Evolutionary conservation across 2,329 filamentous ascomycete genomes (phyloP), one percentile per base, ranked within the genome.

Genomic region (Cordyceps cateniannulata): DNA sequence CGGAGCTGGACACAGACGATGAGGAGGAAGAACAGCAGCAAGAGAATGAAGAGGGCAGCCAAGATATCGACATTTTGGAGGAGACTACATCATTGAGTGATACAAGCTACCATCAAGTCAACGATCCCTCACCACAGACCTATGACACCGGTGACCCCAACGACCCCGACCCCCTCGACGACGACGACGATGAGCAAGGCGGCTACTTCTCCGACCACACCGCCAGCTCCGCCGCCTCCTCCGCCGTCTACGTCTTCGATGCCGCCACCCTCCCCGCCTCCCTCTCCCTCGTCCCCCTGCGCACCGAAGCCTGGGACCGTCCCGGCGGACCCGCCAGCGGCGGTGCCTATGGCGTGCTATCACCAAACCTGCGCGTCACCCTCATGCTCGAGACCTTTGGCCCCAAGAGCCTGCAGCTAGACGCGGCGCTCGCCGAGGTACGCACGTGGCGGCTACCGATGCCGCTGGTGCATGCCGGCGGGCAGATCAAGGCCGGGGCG

Each of bases 321-420:
- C 32, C 32, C 5, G 32, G 10, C 27, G 27, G 27, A n/a, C n/a
- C n/a, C n/a, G n/a, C n/a, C 27, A 8, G 42, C n/a, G 27, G 5
- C 44, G 27, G 12, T 45, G 45, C 55, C 12, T 58, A 50, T 45
- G 55, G 55, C 45, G 55, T 58, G 45, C 45, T 58, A 6, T 58
- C 55, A 14, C 55, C 55, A 20, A 20, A 50, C 22, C 45, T 58
- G 16, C 55, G 55, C 55, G 12, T 58, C 22, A 58, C 44, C 16
- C 45, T 58, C 16, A 58, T 58, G 55, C 45, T 58, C 22, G 55
- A 58, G 55, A 58, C 55, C 22, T 58, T 58, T 50, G 55, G 55
- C 6, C 55, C 55, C 55, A 58, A 58, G 55, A 58, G 55, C 45
- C 45, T 58, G 55, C 55, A 58, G 45, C 55, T 58, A 14, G 55